phyloP scores from a whole-genome alignment of 768 basidiomycete species.

The Xerocomellus chrysenteron region DNA sequence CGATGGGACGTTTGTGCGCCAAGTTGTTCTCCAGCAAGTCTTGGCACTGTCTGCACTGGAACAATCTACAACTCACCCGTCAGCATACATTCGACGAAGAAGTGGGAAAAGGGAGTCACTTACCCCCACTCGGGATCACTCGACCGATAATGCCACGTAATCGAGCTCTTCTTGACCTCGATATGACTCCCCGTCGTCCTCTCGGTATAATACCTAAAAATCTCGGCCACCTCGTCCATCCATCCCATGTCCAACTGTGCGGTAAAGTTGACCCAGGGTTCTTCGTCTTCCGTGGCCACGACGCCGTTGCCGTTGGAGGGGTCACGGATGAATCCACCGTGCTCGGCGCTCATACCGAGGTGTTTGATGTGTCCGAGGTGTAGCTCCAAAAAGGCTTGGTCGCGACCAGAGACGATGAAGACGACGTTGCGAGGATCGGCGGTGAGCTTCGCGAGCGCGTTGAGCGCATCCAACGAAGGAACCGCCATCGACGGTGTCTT shows the following conservation, averaged over 20 bases:
- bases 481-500: slow-evolving; percentile 86
- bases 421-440: slow-evolving; percentile 87
- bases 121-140: slow-evolving; percentile 96
- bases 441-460: slow-evolving; percentile 68
- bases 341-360: slow-evolving; percentile 93
- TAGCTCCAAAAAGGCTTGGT: slow-evolving; percentile 86
- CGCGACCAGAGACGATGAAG: slow-evolving; percentile 97
- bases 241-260: slow-evolving; percentile 92
- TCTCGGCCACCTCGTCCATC: slow-evolving; percentile 94
- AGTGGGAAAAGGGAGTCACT: slow-evolving; percentile 28
- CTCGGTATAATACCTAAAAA: slow-evolving; percentile 97
- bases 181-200: slow-evolving; percentile 95
- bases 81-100: neutral
- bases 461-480: slow-evolving; percentile 72
- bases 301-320: slow-evolving; percentile 46
- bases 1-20: slow-evolving; percentile 90
- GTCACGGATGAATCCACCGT: slow-evolving; percentile 87
- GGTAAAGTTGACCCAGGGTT: slow-evolving; percentile 85
- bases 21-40: slow-evolving; percentile 94
- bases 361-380: slow-evolving; percentile 82
- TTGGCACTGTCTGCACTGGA: slow-evolving; percentile 96
- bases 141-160: slow-evolving; percentile 97
- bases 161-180: slow-evolving; percentile 95
- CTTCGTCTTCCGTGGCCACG: slow-evolving; percentile 10
- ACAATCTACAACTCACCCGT: slow-evolving; percentile 47